These are phyloP conservation scores for Graphiopsis chlorocephala DNA, from an alignment of 2,329 filamentous ascomycete genomes.

Conservation along the genomic window DNA sequence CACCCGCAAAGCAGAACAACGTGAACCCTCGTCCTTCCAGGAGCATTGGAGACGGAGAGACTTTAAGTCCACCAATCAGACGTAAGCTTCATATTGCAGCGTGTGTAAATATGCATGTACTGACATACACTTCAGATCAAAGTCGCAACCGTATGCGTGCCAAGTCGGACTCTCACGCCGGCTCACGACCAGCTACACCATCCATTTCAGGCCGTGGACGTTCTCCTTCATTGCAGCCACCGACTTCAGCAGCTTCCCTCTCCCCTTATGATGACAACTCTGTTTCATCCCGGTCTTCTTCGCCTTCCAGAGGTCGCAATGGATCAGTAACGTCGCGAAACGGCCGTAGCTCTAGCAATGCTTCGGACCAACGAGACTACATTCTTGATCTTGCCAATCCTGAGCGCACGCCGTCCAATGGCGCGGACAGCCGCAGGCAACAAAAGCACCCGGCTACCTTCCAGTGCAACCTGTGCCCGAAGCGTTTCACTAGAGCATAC, in stretches of 20 bases:
- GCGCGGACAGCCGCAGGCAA: conserved; percentile 68
- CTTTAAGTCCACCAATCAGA: conserved; percentile 75
- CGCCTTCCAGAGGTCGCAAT: conserved; percentile 40
- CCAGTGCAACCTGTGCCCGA: conserved; percentile 89
- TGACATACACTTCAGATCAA: conserved; percentile 25
- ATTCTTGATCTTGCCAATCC: conserved; percentile 91
- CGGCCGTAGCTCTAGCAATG: conserved; percentile 50
- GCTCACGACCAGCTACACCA: conserved; percentile 45
- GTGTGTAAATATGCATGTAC: background rate
- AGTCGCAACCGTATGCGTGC: conserved; percentile 55
- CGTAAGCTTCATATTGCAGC: conserved; percentile 43
- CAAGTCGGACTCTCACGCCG: conserved; percentile 60
- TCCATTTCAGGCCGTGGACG: conserved; percentile 33
- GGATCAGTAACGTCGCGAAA: conserved; percentile 39
- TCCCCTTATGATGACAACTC: conserved; percentile 42
- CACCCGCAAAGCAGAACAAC: conserved; percentile 54
- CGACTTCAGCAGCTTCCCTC: conserved; percentile 28
- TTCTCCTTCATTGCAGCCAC: conserved; percentile 35
- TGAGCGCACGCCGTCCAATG: conserved; percentile 67
- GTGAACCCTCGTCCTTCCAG: conserved; percentile 59
- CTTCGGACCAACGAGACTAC: conserved; percentile 63
- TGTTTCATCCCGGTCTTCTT: conserved; percentile 44
- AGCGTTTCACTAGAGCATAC: conserved; percentile 93
- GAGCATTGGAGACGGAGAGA: conserved; percentile 70
- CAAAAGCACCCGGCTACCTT: conserved; percentile 98